Conservation (phyloP, 148 eudicot species). For the Diospyros lotus region DNA sequence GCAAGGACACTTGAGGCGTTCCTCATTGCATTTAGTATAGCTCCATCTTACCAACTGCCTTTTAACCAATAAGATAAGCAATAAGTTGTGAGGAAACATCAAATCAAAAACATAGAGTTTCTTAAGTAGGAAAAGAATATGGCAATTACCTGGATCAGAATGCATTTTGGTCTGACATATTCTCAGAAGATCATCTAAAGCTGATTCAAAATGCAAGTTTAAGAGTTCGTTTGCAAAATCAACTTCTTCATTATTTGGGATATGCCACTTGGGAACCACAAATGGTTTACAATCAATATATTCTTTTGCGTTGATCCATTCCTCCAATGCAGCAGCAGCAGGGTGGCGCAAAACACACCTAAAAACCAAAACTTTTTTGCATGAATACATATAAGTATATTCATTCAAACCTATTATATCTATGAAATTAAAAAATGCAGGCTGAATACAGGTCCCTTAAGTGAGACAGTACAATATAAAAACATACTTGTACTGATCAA, state of each 20-base stretch:
- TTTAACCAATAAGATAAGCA: too few species aligned
- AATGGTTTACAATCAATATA: constrained; percentile 41
- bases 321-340: constrained; percentile 61
- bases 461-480: constrained; percentile 5
- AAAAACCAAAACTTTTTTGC: constrained; percentile 9
- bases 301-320: constrained; percentile 85
- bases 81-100: too few species aligned
- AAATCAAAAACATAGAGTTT: too few species aligned
- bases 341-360: constrained; percentile 77
- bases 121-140: neutral
- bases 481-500: constrained; percentile 84
- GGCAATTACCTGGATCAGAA: constrained; percentile 70
- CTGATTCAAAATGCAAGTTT: constrained; percentile 71
- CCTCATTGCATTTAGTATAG: too few species aligned
- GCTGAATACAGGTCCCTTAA: neutral
- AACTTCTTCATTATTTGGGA: constrained; percentile 72
- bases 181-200: constrained; percentile 71
- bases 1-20: too few species aligned
- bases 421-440: neutral
- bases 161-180: constrained; percentile 78
- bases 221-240: constrained; percentile 87
- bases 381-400: neutral
- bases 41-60: too few species aligned
- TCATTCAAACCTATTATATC: neutral
- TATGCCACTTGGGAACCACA: constrained; percentile 82